These are phyloP conservation scores for Aegilops tauschii DNA, from an alignment of 176 grass and related monocot species.

Conservation along the genomic window DNA sequence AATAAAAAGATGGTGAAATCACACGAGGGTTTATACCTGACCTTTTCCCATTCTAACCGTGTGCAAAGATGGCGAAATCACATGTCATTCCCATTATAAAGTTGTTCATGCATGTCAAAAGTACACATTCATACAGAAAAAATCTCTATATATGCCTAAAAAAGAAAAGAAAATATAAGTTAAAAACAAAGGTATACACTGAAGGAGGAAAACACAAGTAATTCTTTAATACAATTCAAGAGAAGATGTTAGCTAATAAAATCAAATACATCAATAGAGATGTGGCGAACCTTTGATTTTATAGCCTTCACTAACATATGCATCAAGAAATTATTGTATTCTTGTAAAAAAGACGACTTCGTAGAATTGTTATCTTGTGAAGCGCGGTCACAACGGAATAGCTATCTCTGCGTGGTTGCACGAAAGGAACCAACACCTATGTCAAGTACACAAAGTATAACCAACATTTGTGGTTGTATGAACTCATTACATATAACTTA, in stretches of 20 bases:
- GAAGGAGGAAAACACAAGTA: too few species aligned
- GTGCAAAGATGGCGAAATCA: too few species aligned
- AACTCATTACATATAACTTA: neutral
- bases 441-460: conserved; percentile 10
- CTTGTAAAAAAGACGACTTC: neutral
- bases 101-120: too few species aligned
- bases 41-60: too few species aligned
- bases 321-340: neutral
- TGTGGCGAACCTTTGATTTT: conserved; percentile 60
- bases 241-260: conserved; percentile 12
- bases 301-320: conserved; percentile 38
- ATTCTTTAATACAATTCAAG: neutral
- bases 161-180: too few species aligned
- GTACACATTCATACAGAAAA: too few species aligned
- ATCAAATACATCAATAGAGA: conserved; percentile 14
- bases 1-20: too few species aligned
- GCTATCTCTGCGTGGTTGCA: neutral
- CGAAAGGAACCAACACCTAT: conserved; percentile 14
- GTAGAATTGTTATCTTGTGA: neutral
- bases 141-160: too few species aligned
- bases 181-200: too few species aligned
- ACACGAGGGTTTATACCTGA: too few species aligned
- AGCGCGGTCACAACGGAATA: neutral
- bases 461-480: neutral
- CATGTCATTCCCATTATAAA: too few species aligned